A percentile compares a stretch with the other conserved stretches of the same genome.
phyloP scores from a whole-genome alignment of 2,329 filamentous ascomycete species.

The Trichoderma koningii region DNA sequence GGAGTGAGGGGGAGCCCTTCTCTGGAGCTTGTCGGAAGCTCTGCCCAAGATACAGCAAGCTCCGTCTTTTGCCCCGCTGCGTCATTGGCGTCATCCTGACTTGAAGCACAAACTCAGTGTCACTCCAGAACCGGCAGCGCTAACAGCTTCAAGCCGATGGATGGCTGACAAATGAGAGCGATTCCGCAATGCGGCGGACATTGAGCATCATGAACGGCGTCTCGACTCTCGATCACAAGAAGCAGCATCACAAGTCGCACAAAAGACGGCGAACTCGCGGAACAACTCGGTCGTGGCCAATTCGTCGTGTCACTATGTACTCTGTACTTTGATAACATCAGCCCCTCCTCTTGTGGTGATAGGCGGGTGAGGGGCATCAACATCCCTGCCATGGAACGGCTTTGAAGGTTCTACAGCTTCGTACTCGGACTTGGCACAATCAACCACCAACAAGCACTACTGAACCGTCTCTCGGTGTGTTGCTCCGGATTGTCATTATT shows the following conservation, averaged over 20 bases:
- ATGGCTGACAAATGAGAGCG: constrained; percentile 23
- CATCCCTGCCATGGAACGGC: neutral
- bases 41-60: constrained; percentile 4
- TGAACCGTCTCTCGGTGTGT: too few species aligned
- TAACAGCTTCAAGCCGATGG: neutral
- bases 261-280: neutral
- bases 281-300: neutral
- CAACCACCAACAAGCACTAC: too few species aligned
- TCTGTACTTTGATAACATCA: neutral
- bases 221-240: constrained; percentile 12
- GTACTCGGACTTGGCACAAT: too few species aligned
- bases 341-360: constrained; percentile 5
- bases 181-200: neutral
- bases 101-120: constrained; percentile 7
- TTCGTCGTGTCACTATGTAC: neutral
- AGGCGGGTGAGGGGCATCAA: neutral
- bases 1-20: neutral
- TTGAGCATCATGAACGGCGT: neutral
- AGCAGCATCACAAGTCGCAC: neutral
- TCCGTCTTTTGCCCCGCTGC: constrained; percentile 26
- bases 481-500: too few species aligned
- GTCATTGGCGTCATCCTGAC: constrained; percentile 29
- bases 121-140: constrained; percentile 10
- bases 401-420: neutral
- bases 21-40: constrained; percentile 12